Percentiles rank a stretch among this genome's conserved stretches.
phyloP scores from a whole-genome alignment of 345 rosid species.

The Gossypium sturtianum region DNA sequence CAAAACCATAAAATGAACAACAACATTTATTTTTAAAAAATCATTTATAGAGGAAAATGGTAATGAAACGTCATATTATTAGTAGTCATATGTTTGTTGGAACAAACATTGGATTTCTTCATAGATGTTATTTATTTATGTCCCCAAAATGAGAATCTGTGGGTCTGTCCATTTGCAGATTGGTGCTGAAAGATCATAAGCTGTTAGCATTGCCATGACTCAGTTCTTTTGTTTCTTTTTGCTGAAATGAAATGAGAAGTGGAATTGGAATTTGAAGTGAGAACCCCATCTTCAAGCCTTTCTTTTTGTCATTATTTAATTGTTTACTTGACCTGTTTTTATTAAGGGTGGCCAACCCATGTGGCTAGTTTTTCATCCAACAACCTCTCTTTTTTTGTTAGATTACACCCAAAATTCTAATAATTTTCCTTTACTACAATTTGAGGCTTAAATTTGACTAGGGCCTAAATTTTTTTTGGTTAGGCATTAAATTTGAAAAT shows the following conservation, averaged over 20 bases:
- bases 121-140: not conserved
- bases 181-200: not conserved
- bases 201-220: not conserved
- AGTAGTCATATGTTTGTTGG: not conserved
- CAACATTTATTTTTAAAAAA: no score
- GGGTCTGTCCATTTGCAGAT: not conserved
- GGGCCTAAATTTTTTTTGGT: no score
- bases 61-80: no score
- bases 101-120: not conserved
- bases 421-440: no score
- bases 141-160: not conserved
- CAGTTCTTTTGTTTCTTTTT: not conserved
- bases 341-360: conserved; percentile 7
- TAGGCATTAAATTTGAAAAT: fast-evolving
- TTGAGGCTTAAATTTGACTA: no score
- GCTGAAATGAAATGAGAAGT: not conserved
- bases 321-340: not conserved
- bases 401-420: no score
- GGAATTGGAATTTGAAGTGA: not conserved
- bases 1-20: no score
- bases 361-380: conserved; percentile 9
- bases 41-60: no score
- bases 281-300: not conserved
- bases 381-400: no score
- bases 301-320: conserved; percentile 7